phyloP scores from a whole-genome alignment of 257 asterid genomes.

The Pogostemon cablin region DNA sequence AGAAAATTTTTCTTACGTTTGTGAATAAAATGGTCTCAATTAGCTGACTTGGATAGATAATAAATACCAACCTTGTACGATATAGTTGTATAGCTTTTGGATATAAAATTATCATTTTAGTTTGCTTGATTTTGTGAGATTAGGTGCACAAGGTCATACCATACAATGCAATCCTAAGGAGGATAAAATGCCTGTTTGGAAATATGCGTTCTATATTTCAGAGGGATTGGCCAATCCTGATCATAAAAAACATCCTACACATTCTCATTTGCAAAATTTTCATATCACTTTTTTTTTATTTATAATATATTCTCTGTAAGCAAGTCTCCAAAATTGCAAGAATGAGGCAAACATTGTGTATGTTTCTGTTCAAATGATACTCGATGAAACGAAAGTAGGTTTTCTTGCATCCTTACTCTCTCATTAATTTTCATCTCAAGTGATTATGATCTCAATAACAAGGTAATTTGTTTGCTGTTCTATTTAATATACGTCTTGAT shows the following conservation, averaged over 20 bases:
- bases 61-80: no score
- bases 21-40: no score
- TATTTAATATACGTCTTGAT: background rate
- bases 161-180: no score
- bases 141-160: no score
- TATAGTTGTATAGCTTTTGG: no score
- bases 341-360: background rate
- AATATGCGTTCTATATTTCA: no score
- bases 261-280: background rate
- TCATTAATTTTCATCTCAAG: conserved; percentile 5
- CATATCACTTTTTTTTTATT: background rate
- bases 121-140: no score
- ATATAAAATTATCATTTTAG: no score
- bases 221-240: no score
- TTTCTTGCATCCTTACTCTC: background rate
- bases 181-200: no score
- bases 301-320: background rate
- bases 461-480: background rate
- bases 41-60: no score
- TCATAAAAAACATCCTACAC: background rate
- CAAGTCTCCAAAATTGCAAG: conserved; percentile 1
- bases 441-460: conserved; percentile 5
- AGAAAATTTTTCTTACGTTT: no score
- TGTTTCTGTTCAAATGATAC: background rate
- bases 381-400: conserved; percentile 3